phyloP scores from a whole-genome alignment of 352 stramenopile genomes.

The Pythium scleroteichum region DNA sequence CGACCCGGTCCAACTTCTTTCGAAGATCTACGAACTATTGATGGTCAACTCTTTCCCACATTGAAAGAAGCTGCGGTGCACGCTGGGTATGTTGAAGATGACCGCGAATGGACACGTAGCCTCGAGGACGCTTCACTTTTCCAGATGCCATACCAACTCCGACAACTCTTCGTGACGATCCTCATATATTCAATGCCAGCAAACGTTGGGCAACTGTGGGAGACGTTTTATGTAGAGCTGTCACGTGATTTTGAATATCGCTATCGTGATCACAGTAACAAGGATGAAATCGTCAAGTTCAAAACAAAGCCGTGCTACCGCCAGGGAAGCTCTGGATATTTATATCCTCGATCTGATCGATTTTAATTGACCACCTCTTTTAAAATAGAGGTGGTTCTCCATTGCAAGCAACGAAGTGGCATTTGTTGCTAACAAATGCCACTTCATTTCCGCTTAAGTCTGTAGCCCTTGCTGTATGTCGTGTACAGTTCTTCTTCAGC shows the following conservation, averaged over 20 bases:
- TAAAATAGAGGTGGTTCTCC: too few relatives aligned
- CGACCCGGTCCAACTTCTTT: constrained; percentile 23
- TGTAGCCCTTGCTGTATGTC: too few relatives aligned
- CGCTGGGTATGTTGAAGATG: constrained; percentile 27
- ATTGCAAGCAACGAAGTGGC: too few relatives aligned
- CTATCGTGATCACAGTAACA: constrained; percentile 28
- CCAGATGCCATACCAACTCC: constrained; percentile 32
- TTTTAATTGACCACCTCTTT: too few relatives aligned
- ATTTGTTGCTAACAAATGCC: too few relatives aligned
- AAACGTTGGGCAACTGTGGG: constrained; percentile 21
- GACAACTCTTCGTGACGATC: constrained; percentile 34
- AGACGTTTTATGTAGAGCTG: constrained; percentile 19
- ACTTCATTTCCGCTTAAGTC: too few relatives aligned
- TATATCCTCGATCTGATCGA: too few relatives aligned
- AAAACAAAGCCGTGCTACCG: too few relatives aligned
- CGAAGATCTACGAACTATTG: constrained; percentile 29
- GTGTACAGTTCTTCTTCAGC: too few relatives aligned
- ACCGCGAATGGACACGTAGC: constrained; percentile 24
- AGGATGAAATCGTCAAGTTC: constrained; percentile 26
- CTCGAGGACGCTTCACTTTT: constrained; percentile 18
- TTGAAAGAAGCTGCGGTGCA: constrained; percentile 24
- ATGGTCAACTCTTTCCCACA: constrained; percentile 14
- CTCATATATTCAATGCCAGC: constrained; percentile 23
- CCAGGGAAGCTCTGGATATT: too few relatives aligned
- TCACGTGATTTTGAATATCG: constrained; percentile 28